A percentile compares a stretch with the other conserved stretches of the same genome.
Conservation (phyloP, 2,329 filamentous ascomycete species). For the Xylaria sp. region DNA sequence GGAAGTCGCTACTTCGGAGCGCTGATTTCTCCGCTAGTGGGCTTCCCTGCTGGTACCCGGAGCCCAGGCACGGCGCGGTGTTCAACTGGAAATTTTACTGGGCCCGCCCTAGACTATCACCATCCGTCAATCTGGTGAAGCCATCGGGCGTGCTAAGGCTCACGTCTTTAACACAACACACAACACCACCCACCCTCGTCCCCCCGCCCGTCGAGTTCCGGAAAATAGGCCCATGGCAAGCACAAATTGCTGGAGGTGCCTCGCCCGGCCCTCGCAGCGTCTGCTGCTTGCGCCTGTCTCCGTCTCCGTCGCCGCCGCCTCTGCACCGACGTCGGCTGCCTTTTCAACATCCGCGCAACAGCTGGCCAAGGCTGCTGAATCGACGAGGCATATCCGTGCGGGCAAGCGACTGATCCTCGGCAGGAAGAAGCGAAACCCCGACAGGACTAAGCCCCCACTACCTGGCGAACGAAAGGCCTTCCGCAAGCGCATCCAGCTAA, state of each 20-base stretch:
- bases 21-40: slow-evolving; percentile 38
- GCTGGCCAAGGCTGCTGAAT: slow-evolving; percentile 26
- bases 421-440: slow-evolving; percentile 63
- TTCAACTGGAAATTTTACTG: slow-evolving; percentile 35
- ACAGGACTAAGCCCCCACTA: slow-evolving; percentile 65
- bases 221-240: slow-evolving; percentile 60
- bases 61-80: slow-evolving; percentile 6
- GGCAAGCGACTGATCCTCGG: slow-evolving; percentile 56
- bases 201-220: neutral
- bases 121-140: slow-evolving; percentile 25
- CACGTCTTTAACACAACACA: slow-evolving; percentile 7
- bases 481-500: slow-evolving; percentile 88
- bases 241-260: slow-evolving; percentile 67
- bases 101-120: slow-evolving; percentile 22
- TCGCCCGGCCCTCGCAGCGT: slow-evolving; percentile 56
- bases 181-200: neutral
- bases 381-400: slow-evolving; percentile 38
- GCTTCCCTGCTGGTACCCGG: neutral
- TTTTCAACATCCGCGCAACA: slow-evolving; percentile 44
- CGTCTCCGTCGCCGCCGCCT: slow-evolving; percentile 43
- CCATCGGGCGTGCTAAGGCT: neutral
- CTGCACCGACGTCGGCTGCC: slow-evolving; percentile 42
- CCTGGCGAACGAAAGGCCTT: slow-evolving; percentile 87
- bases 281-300: slow-evolving; percentile 41
- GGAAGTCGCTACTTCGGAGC: slow-evolving; percentile 26